Conservation (phyloP, 2,329 filamentous ascomycete genomes). For the Diaporthe sp. region DNA sequence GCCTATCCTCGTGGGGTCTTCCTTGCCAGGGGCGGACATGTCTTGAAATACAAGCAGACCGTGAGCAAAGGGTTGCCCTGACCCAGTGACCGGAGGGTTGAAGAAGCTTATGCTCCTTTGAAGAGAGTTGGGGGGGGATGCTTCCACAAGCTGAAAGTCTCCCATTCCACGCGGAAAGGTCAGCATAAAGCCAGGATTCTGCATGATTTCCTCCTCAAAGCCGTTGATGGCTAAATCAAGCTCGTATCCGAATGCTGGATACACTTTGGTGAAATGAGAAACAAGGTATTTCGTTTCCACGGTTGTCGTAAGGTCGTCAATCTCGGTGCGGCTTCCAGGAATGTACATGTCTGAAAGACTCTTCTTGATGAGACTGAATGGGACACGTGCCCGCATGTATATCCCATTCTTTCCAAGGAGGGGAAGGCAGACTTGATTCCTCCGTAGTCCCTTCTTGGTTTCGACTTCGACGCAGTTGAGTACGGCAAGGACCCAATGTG, state of each 20-base stretch:
- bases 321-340: neutral
- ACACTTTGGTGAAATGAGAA: constrained; percentile 43
- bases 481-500: constrained; percentile 60
- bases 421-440: constrained; percentile 61
- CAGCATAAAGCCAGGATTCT: constrained; percentile 42
- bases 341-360: constrained; percentile 24
- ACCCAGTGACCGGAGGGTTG: neutral
- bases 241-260: constrained; percentile 43
- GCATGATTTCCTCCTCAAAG: constrained; percentile 28
- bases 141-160: constrained; percentile 30
- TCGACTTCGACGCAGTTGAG: constrained; percentile 61
- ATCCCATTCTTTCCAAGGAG: constrained; percentile 49
- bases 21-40: neutral
- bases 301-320: constrained; percentile 40
- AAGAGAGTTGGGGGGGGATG: constrained; percentile 36
- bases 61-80: constrained; percentile 21
- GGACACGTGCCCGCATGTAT: constrained; percentile 43
- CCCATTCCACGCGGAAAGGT: constrained; percentile 43
- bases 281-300: constrained; percentile 41
- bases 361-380: constrained; percentile 42
- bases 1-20: neutral
- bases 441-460: constrained; percentile 59
- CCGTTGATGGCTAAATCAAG: constrained; percentile 42
- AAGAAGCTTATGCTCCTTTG: constrained; percentile 42
- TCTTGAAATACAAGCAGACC: constrained; percentile 39